Evolutionary conservation across 2,329 filamentous ascomycete genomes (phyloP).

Genomic region (Alternaria brassicae): DNA sequence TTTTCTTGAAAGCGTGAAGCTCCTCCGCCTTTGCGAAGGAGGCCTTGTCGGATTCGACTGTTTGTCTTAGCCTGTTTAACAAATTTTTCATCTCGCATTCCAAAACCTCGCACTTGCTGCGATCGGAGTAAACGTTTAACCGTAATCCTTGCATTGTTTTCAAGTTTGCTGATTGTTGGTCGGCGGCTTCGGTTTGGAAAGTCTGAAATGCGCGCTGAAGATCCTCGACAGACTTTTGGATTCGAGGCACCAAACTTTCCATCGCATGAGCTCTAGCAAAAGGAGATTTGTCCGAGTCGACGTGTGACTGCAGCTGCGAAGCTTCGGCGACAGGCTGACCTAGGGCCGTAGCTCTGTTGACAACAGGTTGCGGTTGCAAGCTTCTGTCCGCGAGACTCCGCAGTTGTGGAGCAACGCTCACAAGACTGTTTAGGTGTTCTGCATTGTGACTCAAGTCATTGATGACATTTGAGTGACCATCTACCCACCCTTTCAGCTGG

Average conservation of each 20-base stretch:
- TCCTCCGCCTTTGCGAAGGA: no score
- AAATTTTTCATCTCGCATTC: neutral
- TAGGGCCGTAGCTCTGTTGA: neutral
- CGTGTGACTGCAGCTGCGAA: neutral
- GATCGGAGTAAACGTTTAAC: neutral
- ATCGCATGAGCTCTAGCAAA: constrained; percentile 2
- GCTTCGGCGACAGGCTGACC: no score
- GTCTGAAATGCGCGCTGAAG: neutral
- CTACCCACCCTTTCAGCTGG: constrained; percentile 5
- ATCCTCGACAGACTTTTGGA: no score
- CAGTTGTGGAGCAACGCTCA: constrained; percentile 4
- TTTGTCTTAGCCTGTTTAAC: no score
- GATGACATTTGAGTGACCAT: neutral
- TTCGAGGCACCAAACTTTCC: neutral
- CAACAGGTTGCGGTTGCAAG: neutral
- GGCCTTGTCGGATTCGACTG: no score
- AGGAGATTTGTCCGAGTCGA: neutral
- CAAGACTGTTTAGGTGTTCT: constrained; percentile 3
- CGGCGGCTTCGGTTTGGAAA: no score
- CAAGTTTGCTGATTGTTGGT: no score
- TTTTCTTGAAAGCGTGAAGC: no score
- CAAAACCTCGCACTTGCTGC: neutral
- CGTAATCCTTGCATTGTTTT: neutral
- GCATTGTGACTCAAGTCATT: neutral
- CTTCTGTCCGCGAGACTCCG: neutral